Conservation (phyloP, 108 stramenopile genomes). For the Stephanodiscus triporus region DNA sequence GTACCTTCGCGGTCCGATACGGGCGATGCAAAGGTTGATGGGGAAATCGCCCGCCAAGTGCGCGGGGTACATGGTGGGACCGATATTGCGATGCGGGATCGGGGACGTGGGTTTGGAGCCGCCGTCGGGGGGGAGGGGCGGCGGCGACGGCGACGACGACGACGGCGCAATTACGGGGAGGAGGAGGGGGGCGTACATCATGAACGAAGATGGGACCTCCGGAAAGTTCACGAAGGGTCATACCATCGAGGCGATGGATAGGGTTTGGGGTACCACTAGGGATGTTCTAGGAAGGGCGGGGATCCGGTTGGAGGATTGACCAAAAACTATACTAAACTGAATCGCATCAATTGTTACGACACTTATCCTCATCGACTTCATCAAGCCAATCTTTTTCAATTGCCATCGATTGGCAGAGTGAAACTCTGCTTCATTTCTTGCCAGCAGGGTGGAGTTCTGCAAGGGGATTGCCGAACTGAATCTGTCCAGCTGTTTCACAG, state of each 20-base stretch:
- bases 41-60: constrained; percentile 49
- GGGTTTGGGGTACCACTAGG: constrained; percentile 35
- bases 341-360: too few species aligned
- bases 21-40: constrained; percentile 41
- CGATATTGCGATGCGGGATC: constrained; percentile 20
- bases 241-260: constrained; percentile 29
- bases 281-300: constrained; percentile 40
- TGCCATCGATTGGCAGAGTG: too few species aligned
- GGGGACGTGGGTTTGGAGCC: constrained; percentile 22
- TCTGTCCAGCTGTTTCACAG: too few species aligned
- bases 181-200: constrained; percentile 27
- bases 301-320: constrained; percentile 22
- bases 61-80: constrained; percentile 48
- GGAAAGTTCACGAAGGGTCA: constrained; percentile 43
- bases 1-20: constrained; percentile 35
- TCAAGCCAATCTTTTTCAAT: too few species aligned
- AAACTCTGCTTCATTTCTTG: too few species aligned
- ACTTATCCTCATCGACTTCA: too few species aligned
- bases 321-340: neutral
- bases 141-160: neutral
- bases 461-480: too few species aligned
- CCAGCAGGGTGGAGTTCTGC: too few species aligned
- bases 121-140: neutral
- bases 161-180: neutral
- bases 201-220: constrained; percentile 39